A percentile compares a stretch with the other conserved stretches of the same genome.
phyloP scores from a whole-genome alignment of 192 early-diverging fungal species.

The Backusella tarrabulga region DNA sequence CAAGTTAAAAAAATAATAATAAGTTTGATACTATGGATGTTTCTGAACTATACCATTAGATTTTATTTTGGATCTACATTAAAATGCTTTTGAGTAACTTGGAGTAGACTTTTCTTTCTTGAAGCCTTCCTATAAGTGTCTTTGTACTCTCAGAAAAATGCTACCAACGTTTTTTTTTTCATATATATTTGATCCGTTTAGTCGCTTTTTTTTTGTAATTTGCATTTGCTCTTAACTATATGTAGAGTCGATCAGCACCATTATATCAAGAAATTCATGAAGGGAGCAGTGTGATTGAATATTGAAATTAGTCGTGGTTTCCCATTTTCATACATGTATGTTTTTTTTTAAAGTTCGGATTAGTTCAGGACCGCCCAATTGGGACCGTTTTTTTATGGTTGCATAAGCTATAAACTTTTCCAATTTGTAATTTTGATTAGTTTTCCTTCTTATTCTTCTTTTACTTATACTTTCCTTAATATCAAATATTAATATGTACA shows the following conservation, averaged over 20 bases:
- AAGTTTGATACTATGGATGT: background rate
- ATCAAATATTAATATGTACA: background rate
- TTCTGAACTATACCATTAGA: background rate
- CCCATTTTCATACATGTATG: background rate
- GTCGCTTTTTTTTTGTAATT: background rate
- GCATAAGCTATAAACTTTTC: conserved; percentile 1
- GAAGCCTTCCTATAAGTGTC: background rate
- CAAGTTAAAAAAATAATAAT: background rate
- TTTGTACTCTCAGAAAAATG: background rate
- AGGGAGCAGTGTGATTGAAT: background rate
- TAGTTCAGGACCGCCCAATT: background rate
- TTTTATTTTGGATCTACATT: conserved; percentile 1
- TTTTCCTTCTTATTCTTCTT: background rate
- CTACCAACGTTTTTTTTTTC: background rate
- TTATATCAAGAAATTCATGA: background rate
- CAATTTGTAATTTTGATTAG: background rate
- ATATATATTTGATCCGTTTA: background rate
- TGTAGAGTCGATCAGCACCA: background rate
- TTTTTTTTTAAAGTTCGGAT: background rate
- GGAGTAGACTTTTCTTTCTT: background rate
- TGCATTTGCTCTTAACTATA: background rate
- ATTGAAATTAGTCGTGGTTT: background rate
- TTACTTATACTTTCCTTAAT: conserved; percentile 1
- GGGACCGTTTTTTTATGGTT: background rate
- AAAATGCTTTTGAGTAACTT: background rate